Evolutionary conservation across 805 yeast species (phyloP), one percentile per base, ranked within the genome.

Genomic region (Teunomyces pallodes): DNA sequence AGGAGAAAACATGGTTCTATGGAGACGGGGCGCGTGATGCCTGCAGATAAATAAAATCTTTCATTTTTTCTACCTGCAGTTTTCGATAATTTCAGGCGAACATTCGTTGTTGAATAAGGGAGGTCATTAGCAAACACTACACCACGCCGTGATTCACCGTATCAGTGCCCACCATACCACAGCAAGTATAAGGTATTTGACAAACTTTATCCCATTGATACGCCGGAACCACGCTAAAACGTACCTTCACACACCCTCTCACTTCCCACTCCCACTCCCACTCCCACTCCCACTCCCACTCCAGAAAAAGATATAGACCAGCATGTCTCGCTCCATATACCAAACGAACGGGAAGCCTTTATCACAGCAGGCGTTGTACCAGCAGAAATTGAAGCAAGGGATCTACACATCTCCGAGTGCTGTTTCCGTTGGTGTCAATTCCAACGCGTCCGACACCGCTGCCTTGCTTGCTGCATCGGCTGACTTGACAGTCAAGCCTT

Each of bases 401-500:
- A 73, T 81, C 32, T 85, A 72, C 67, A 54, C 86, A 80, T 42
- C 80, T 66, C 61, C 75, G 43, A 52, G 76, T 14, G 71, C 66
- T 45, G 73, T 73, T 3, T 67, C 75, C 9, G 67, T 82, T 5
- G 91, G 92, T n/a, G 86, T 85, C 28, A 76, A 80, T 51, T 76
- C 83, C 49, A 75, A 80, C 36, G 88, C 90, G 27, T 79, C 88
- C 12, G 90, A 84, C 60, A 80, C 86, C 5, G 92, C 95, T 43
- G 94, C 94, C 1, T 69, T 85, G 46, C 71, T 86, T 52, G 95
- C 94, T 2, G 80, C 87, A 5, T 79, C 83, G 9, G 68, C 86
- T 2, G 87, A 83, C 62, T 72, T 83, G 40, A 75, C 82, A 2
- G 80, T 85, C 33, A 79, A 77, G 52, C 82, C 89, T 10, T 54